Evolutionary conservation across 768 basidiomycete species (phyloP), one percentile per base, ranked within the genome.

Genomic region (Hygrocybe punicea): DNA sequence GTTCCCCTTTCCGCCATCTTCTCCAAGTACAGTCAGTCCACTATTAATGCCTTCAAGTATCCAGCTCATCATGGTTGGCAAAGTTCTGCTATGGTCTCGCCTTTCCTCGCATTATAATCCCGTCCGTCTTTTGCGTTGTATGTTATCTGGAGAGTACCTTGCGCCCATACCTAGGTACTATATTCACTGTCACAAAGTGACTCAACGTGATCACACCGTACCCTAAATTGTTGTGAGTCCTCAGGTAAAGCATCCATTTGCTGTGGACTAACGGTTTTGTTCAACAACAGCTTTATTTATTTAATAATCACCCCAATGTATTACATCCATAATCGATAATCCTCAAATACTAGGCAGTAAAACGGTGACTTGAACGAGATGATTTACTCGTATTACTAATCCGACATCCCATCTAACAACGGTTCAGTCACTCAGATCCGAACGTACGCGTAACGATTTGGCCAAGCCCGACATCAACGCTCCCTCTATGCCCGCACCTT

Each of bases 81-180:
- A 61, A 86, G 84, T 75, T 39, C 75, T 73, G 35, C 71, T 85
- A 7, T 81, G 80, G 73, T 70, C 71, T 8, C 74, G 74, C 35
- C 76, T 85, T 4, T 76, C 78, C 25, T 72, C 63, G 33, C 82
- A 84, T 62, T 86, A 86, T 64, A 82, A 83, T 61, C 84, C 84
- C 1, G 65, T 84, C 45, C 80, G 82, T 21, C 68, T 85, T 21
- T 66, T 82, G 44, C 77, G 72, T 60, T 74, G 72, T 54, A 66
- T 85, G 17, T 65, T 85, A 47, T 69, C 69, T 10, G 84, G 84
- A 1, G 72, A 74, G 58, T 70, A 78, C 55, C 71, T 85, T 1
- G 75, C 75, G 23, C 78, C 80, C 9, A 84, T 84, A 51, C 75
- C 80, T 24, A 66, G 66, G 4, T 73, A 75, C 56, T 72, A 71